These are phyloP conservation scores for Sordariomycetes sp. DNA, from an alignment of 2,329 filamentous ascomycete species.

Conservation along the genomic window DNA sequence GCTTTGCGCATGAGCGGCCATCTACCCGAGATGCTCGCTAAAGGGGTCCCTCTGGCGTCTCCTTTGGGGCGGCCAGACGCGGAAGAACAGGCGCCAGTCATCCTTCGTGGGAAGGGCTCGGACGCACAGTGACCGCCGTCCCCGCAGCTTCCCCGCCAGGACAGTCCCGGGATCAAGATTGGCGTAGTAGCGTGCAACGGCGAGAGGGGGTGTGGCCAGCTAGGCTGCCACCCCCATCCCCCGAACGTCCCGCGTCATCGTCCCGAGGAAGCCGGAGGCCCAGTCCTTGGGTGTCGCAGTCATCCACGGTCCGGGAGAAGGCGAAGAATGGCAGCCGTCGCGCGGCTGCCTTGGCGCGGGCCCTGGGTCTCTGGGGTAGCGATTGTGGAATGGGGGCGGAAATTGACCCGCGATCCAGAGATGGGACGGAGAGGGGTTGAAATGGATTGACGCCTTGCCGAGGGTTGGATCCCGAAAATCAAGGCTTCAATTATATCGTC, in stretches of 20 bases:
- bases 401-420: not conserved
- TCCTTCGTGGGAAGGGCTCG: too few relatives aligned
- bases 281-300: not conserved
- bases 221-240: not conserved
- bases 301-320: not conserved
- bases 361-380: not conserved
- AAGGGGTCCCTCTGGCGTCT: too few relatives aligned
- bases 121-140: not conserved
- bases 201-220: not conserved
- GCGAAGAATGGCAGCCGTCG: not conserved
- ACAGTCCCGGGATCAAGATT: not conserved
- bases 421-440: not conserved
- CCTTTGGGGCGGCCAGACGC: too few relatives aligned
- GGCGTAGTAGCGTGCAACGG: not conserved
- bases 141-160: not conserved
- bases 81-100: too few relatives aligned
- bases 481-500: constrained; percentile 3
- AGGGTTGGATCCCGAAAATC: constrained; percentile 3
- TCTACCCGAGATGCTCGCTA: too few relatives aligned
- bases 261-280: not conserved
- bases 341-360: not conserved
- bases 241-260: not conserved
- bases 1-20: too few relatives aligned
- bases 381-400: not conserved
- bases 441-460: not conserved